Base-by-base conservation (phyloP, 768 basidiomycete species). In the Lepiota brunneoincarnata region DNA sequence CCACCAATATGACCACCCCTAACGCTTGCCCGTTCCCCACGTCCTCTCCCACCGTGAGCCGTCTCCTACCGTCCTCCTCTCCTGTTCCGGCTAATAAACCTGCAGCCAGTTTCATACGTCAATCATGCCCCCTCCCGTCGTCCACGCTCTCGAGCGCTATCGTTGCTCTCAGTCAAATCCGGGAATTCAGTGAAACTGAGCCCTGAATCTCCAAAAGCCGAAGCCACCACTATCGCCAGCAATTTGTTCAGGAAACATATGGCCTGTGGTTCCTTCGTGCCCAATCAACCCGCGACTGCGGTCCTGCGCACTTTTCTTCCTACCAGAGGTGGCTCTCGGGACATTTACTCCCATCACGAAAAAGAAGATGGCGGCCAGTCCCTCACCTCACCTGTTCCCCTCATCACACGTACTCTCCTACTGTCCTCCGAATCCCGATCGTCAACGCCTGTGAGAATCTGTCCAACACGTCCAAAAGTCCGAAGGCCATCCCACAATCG, bases 181-280 rank as follows among this genome's bases (percentile, higher is more conserved):
- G 59, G 58, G 15, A 35, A 45, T 24, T 67, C 65, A 21, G 49
- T 55, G 28, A 49, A 49, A 9, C 60, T 59, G 5, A 44, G 55
- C 6, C 61, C 64, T 42, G 66, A 67, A 28, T 52, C 65, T 37
- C 50, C 65, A 11, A 70, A 65, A 56, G 58, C 63, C 4, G 51
- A 53, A 17, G 59, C 67, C 17, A 62, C 69, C 0, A 59, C 57
- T 0, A 49, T 52, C 1, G 51, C 63, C 17, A 64, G 61, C 41
- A 58, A 60, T 34, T 54, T 40, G 24, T 58, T 63, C n/a, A 54
- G 61, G 20, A 61, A 56, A 6, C 61, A 67, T 20, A 55, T 60
- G 36, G 65, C 62, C 15, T 64, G 60, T 39, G 68, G 65, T 20
- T 65, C 65, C 11, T 66, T 70, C 48, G 59, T 68, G 34, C 67